These are phyloP conservation scores for Lactuca sativa DNA, from an alignment of 129 eudicot genomes.

Conservation along the genomic window DNA sequence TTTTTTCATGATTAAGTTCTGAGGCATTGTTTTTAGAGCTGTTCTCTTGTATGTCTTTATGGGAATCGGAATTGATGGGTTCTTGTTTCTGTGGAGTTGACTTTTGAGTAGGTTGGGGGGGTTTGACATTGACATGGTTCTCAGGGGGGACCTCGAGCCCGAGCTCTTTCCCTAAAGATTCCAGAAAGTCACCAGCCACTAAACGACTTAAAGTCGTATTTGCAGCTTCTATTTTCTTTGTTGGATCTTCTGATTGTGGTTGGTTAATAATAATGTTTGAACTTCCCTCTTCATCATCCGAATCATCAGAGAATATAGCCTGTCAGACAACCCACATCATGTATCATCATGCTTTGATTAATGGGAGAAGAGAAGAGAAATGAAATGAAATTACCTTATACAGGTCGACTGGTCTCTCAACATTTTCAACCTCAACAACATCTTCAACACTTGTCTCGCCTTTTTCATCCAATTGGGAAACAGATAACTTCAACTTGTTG, in stretches of 20 bases:
- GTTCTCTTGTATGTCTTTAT: slow-evolving; percentile 4
- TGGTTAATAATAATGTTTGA: slow-evolving; percentile 25
- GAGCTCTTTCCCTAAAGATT: slow-evolving; percentile 89
- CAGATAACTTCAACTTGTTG: slow-evolving; percentile 21
- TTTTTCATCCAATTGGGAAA: slow-evolving; percentile 28
- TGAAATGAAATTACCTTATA: slow-evolving; percentile 56
- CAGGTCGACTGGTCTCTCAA: slow-evolving; percentile 98
- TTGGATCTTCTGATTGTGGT: slow-evolving; percentile 46
- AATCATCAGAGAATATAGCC: slow-evolving; percentile 99
- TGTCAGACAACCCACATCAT: slow-evolving; percentile 10
- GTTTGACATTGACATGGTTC: slow-evolving; percentile 20
- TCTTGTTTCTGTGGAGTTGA: slow-evolving; percentile 21
- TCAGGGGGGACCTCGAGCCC: slow-evolving; percentile 95
- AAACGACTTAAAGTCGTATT: slow-evolving; percentile 77
- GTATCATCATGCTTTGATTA: no score
- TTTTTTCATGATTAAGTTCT: slow-evolving; percentile 32
- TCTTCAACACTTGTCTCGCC: slow-evolving; percentile 43
- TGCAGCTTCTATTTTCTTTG: slow-evolving; percentile 77
- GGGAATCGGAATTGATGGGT: no score
- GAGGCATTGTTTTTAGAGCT: background rate
- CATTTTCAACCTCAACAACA: slow-evolving; percentile 70
- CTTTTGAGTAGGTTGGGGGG: slow-evolving; percentile 27
- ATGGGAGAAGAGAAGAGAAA: background rate
- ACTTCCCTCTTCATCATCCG: slow-evolving; percentile 67
- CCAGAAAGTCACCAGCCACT: slow-evolving; percentile 94